Conservation (phyloP, 176 grass and related monocot genomes). For the Eremochloa ophiuroides region DNA sequence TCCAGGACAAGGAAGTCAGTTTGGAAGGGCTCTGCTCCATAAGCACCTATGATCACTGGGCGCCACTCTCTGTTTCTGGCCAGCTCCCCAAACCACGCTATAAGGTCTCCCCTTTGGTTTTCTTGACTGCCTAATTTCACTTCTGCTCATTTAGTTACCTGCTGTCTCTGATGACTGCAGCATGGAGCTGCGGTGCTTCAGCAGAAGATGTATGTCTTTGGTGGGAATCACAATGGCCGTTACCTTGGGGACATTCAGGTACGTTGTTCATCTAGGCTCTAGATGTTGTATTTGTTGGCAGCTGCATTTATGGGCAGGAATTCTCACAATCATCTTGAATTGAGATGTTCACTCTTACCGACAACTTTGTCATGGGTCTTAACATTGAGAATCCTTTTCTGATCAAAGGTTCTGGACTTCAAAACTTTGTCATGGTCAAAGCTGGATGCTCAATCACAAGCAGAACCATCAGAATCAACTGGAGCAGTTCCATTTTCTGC, state of each 20-base stretch:
- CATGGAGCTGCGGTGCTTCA: conserved; percentile 77
- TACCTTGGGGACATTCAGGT: conserved; percentile 94
- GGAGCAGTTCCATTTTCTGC: conserved; percentile 32
- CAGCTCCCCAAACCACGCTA: conserved; percentile 69
- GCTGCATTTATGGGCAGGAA: background rate
- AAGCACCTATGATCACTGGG: conserved; percentile 62
- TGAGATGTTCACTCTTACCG: background rate
- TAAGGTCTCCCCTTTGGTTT: conserved; percentile 32
- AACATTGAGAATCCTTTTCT: conserved; percentile 4
- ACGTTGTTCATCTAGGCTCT: background rate
- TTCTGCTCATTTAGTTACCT: background rate
- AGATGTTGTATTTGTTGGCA: background rate
- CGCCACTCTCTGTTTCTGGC: conserved; percentile 51
- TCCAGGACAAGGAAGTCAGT: conserved; percentile 85
- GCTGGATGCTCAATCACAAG: conserved; percentile 59
- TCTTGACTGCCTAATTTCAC: background rate
- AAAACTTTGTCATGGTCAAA: conserved; percentile 91
- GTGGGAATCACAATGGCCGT: conserved; percentile 87
- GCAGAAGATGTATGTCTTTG: conserved; percentile 97
- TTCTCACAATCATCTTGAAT: background rate
- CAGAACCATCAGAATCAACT: conserved; percentile 50
- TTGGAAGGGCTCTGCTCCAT: conserved; percentile 77
- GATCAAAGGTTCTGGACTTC: conserved; percentile 74
- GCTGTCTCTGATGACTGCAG: conserved; percentile 31
- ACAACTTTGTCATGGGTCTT: background rate